Evolutionary conservation across 257 asterid genomes (phyloP), one percentile per base, ranked within the genome.

Genomic region (Fraxinus americana): DNA sequence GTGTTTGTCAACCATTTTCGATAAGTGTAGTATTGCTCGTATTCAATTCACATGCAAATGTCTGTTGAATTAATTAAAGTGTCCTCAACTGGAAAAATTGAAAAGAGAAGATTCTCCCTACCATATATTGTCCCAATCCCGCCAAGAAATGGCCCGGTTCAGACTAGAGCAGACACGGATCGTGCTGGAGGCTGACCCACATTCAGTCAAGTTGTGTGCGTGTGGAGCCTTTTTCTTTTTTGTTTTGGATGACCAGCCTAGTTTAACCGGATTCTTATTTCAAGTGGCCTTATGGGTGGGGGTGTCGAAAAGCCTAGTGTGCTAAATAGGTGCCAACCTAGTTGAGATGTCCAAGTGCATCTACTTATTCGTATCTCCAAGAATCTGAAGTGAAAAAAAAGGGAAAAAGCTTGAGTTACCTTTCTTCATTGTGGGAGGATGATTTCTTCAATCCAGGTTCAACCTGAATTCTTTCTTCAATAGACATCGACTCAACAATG

Each of bases 361-460:
- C 0, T 10, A 41, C 16, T 2, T 43, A 43, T 43, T 41, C 16
- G 16, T 43, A 43, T 11, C 52, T 12, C 14, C 52, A 43, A 12
- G 16, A 43, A 43, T 41, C 16, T 0, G 4, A 43, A 12, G 16
- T 43, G 16, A 43, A 43, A 43, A 39, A 43, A 43, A 11, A 13
- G 17, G 3, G 3, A 2, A 12, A 43, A 13, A 2, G 52, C 3
- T 11, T 4, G 5, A 86, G 88, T 79, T 5, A 94, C 98, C 94
- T 90, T 86, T 91, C 92, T 79, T 94, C 92, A 67, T 92, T 92
- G 76, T 89, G 90, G 16, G 98, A 94, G 39, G 94, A 86, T 0
- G 98, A 92, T 87, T 88, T 92, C 91, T 91, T 91, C 84, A 94
- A 73, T 29, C 78, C 77, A 16, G 88, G 88, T 25, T 63, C 75